phyloP scores from a whole-genome alignment of 106 monocot species.

The Dendrobium huoshanense region DNA sequence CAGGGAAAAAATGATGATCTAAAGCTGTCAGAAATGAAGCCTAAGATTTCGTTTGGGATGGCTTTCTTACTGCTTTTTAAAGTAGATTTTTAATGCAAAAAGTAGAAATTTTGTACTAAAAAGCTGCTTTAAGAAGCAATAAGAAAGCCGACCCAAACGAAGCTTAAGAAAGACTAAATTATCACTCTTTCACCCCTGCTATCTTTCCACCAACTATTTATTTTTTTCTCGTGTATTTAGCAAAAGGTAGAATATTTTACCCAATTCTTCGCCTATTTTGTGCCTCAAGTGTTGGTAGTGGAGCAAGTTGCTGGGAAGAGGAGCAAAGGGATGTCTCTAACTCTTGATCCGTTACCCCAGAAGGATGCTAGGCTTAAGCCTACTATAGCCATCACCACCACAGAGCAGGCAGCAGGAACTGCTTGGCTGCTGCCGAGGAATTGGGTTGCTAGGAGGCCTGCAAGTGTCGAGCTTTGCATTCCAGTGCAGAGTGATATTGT shows the following conservation, averaged over 20 bases:
- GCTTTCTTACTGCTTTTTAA: too few species aligned
- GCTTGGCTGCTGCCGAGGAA: conserved; percentile 91
- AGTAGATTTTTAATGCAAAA: too few species aligned
- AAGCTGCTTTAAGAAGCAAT: too few species aligned
- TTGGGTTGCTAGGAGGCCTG: conserved; percentile 92
- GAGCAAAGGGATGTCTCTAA: conserved; percentile 46
- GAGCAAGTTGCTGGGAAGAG: neutral
- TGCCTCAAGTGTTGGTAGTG: neutral
- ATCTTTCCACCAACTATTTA: neutral
- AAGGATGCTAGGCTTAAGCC: conserved; percentile 88
- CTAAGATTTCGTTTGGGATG: too few species aligned
- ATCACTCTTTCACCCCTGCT: too few species aligned
- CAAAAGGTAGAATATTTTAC: neutral
- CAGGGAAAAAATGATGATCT: too few species aligned
- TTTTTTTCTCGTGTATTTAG: too few species aligned
- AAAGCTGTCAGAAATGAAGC: too few species aligned
- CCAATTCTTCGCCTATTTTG: neutral
- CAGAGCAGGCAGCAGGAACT: conserved; percentile 94
- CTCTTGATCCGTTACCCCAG: conserved; percentile 77
- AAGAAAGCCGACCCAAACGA: too few species aligned
- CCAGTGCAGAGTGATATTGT: conserved; percentile 94
- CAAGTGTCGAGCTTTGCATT: conserved; percentile 98
- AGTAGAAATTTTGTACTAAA: too few species aligned
- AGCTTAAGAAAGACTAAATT: too few species aligned
- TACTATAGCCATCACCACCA: conserved; percentile 87